A percentile compares a stretch with the other conserved stretches of the same genome.
These are phyloP conservation scores for Hypericum androsaemum DNA, from an alignment of 345 rosid genomes.

Conservation along the genomic window DNA sequence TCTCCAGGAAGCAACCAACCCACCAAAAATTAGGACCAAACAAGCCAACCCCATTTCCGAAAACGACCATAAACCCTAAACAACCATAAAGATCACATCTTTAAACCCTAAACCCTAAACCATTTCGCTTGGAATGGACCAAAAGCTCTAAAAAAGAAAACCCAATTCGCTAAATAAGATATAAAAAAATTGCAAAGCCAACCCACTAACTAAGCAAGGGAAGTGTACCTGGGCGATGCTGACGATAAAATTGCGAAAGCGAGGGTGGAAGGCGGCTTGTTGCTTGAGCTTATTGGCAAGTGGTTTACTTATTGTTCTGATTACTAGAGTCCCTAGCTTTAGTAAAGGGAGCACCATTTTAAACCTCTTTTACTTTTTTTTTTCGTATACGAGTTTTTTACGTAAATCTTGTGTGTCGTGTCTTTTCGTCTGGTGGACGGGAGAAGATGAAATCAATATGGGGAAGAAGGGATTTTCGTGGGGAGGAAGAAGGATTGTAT, in stretches of 20 bases:
- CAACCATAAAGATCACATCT: too few relatives aligned
- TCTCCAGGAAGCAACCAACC: slow-evolving; percentile 4
- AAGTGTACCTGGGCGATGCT: slow-evolving; percentile 59
- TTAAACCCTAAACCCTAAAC: too few relatives aligned
- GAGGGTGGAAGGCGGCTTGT: background rate
- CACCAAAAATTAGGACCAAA: background rate
- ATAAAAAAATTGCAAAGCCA: background rate
- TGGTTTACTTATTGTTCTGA: background rate
- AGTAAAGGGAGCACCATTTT: background rate
- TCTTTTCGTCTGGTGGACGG: too few relatives aligned
- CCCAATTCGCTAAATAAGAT: slow-evolving; percentile 1
- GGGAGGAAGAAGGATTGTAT: too few relatives aligned
- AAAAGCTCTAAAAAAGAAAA: background rate
- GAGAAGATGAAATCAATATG: too few relatives aligned
- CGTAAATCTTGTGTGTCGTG: too few relatives aligned
- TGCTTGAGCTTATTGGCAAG: slow-evolving; percentile 1
- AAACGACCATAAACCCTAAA: too few relatives aligned
- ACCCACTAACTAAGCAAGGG: background rate
- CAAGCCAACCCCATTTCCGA: background rate
- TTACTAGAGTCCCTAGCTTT: background rate
- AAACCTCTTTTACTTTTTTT: background rate
- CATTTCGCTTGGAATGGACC: too few relatives aligned
- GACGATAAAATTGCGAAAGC: slow-evolving; percentile 15
- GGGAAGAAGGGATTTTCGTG: too few relatives aligned
- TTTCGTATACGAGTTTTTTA: too few relatives aligned